Evolutionary conservation across 352 stramenopile species (phyloP), one percentile per base, ranked within the genome.

Genomic region (Globisporangium carolinianum): DNA sequence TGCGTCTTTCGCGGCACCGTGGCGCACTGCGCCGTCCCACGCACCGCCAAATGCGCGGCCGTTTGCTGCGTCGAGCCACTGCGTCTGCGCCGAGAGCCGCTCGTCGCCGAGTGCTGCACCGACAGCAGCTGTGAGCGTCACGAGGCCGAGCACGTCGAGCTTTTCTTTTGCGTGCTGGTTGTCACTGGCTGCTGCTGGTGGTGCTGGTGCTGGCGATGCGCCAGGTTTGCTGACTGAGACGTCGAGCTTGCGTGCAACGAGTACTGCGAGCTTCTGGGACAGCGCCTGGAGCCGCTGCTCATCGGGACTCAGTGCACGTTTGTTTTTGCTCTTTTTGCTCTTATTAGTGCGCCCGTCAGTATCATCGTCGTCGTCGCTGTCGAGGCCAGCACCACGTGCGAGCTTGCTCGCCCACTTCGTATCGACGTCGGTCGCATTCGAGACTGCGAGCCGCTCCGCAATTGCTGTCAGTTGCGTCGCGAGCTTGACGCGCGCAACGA

Each of bases 31-130:
- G n/a, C 86, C 87, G 42, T 72, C 58, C 86, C 86, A 96, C 7
- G 75, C 60, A 2, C 78, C 86, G 15, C 83, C 78, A 43, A 84
- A 74, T 32, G 51, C 43, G 48, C 38, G 49, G 12, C 73, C 83
- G 11, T 59, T 42, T 0, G 81, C 78, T n/a, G 55, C 65, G 58
- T 96, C 87, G 53, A 96, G 79, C 84, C 83, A 96, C 53, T 72
- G 75, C 15, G 87, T 96, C 58, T 91, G 78, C 24, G 87, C 87
- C 14, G 81, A 79, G 8, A 85, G 72, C 5, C 87, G 79, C 47
- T 86, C 69, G 11, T 83, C 75, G 41, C 49, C 35, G 46, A 88
- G 63, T 0, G 71, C 72, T 2, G 75, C 71, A 4, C 79, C 79
- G 3, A 88, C 72, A 15, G 72, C 66, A 49, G 83, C 83, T 47